Percentiles rank a stretch among this genome's conserved stretches.
These are phyloP conservation scores for Epichloe sp. DNA, from an alignment of 2,329 filamentous ascomycete genomes.

Conservation along the genomic window DNA sequence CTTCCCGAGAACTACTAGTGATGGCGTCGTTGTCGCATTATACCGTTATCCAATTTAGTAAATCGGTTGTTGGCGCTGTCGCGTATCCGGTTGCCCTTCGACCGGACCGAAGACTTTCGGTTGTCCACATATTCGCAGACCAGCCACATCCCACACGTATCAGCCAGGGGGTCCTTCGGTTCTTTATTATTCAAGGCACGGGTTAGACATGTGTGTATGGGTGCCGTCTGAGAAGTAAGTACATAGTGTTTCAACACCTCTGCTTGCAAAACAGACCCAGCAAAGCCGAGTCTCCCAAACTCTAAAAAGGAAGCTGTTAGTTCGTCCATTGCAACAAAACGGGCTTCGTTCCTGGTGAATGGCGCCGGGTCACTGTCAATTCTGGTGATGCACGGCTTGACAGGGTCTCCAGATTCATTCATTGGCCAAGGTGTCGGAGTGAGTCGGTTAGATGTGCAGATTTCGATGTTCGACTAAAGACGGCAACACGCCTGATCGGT, in stretches of 20 bases:
- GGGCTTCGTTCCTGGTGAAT: no score
- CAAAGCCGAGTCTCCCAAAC: not conserved
- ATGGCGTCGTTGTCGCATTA: no score
- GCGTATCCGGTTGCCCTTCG: not conserved
- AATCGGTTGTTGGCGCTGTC: not conserved
- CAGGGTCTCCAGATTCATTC: not conserved
- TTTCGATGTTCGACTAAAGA: not conserved
- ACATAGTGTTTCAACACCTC: not conserved
- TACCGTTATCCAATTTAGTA: not conserved
- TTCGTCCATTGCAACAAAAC: not conserved
- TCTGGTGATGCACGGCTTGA: not conserved
- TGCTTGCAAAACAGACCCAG: no score
- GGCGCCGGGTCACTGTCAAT: not conserved
- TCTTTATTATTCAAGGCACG: not conserved
- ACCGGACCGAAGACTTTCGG: slow-evolving; percentile 8
- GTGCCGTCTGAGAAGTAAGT: not conserved
- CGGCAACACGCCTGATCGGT: not conserved
- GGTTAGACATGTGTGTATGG: not conserved
- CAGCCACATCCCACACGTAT: not conserved
- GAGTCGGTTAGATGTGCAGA: not conserved
- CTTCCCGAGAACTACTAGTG: no score
- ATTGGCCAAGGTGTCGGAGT: not conserved
- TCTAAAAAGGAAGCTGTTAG: not conserved
- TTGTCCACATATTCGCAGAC: not conserved
- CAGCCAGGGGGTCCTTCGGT: not conserved